Percentiles rank a stretch among this genome's conserved stretches.
Conservation (phyloP, 2,329 filamentous ascomycete genomes). For the Colletotrichum sp. region DNA sequence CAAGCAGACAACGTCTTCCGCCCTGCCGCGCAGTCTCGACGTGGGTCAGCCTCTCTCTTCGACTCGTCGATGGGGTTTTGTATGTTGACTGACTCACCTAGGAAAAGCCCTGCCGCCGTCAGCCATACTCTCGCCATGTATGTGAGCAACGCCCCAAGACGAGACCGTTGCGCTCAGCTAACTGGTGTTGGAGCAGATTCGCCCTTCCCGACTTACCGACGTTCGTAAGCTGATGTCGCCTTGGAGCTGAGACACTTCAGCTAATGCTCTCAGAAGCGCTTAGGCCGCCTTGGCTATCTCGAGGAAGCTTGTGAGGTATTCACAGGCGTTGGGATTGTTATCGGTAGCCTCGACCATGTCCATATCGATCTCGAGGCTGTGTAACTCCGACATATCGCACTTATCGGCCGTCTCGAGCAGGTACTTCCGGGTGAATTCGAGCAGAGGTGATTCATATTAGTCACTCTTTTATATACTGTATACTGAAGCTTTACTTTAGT, state of each 20-base stretch:
- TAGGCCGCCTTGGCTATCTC: not conserved
- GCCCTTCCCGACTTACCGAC: not conserved
- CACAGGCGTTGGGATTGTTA: accelerated
- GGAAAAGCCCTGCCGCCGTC: not conserved
- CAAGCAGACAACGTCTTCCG: not conserved
- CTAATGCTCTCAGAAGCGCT: not conserved
- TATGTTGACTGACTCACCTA: not conserved
- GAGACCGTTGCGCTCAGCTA: not conserved
- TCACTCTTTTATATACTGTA: accelerated
- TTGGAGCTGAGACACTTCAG: not conserved
- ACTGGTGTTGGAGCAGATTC: not conserved
- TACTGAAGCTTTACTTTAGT: no score
- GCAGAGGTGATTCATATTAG: no score
- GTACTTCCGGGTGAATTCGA: no score
- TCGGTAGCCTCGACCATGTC: not conserved
- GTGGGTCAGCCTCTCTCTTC: not conserved
- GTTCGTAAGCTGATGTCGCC: not conserved
- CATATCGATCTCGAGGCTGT: not conserved
- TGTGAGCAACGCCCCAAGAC: not conserved
- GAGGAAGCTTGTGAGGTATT: not conserved
- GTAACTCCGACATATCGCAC: accelerated
- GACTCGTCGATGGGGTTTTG: not conserved
- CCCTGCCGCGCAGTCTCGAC: not conserved
- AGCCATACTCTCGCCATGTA: not conserved
- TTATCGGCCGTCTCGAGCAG: no score